A percentile compares a stretch with the other conserved stretches of the same genome.
These are phyloP conservation scores for Cytospora schulzeri DNA, from an alignment of 2,329 filamentous ascomycete species.

Conservation along the genomic window DNA sequence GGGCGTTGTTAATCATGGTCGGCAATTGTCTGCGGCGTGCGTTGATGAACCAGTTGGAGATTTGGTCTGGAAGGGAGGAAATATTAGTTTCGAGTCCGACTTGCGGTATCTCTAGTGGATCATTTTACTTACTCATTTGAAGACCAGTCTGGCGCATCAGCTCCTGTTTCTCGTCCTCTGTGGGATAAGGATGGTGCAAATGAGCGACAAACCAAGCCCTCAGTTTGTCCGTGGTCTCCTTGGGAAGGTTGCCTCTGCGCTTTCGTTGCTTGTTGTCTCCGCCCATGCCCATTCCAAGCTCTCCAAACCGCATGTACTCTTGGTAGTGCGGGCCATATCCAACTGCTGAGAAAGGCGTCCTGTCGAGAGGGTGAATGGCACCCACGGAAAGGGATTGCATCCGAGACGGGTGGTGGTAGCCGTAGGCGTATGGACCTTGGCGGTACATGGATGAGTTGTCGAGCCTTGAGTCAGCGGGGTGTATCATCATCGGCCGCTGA, in stretches of 20 bases:
- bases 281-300: conserved; percentile 41
- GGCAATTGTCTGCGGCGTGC: conserved; percentile 68
- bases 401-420: conserved; percentile 47
- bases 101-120: conserved; percentile 7
- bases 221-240: conserved; percentile 81
- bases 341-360: conserved; percentile 46
- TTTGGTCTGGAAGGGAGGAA: conserved; percentile 55
- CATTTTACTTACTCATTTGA: conserved; percentile 68
- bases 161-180: conserved; percentile 83
- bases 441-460: conserved; percentile 41
- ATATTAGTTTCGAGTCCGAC: conserved; percentile 20
- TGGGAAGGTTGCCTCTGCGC: conserved; percentile 84
- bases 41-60: conserved; percentile 83
- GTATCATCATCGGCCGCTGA: conserved; percentile 34
- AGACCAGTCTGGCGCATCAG: conserved; percentile 76
- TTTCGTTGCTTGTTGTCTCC: conserved; percentile 58
- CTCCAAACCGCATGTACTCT: conserved; percentile 46
- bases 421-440: conserved; percentile 40
- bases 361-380: conserved; percentile 46
- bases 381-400: conserved; percentile 51
- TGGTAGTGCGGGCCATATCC: conserved; percentile 45
- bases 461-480: conserved; percentile 33
- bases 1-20: conserved; percentile 59
- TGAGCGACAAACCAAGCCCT: conserved; percentile 80
- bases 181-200: conserved; percentile 80